Evolutionary conservation across 2,329 filamentous ascomycete genomes (phyloP), one percentile per base, ranked within the genome.

Genomic region (Epichloe festucae): DNA sequence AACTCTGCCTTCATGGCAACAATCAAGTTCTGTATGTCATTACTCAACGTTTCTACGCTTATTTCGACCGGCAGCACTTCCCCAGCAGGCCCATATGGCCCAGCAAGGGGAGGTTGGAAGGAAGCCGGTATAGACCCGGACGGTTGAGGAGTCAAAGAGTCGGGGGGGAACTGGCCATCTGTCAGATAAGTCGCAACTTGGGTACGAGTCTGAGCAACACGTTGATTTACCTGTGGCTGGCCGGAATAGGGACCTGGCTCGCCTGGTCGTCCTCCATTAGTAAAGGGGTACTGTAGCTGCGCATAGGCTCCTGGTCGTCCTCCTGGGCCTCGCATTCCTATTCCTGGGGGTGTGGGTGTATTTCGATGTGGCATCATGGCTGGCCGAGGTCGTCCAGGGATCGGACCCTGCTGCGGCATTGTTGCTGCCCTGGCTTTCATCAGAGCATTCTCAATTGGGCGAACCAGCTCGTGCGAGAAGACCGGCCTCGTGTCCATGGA

Each of bases 401-500:
- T 62, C 27, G 60, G 57, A 67, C 71, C 57, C 73, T 74, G 55
- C 70, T 72, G 57, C 73, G 74, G 81, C 54, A 84, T 70, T 36
- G 78, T 77, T 23, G 76, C 78, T 5, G 77, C 79, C 56, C 75
- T 71, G 14, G 87, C 89, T 67, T 93, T 95, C 67, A 93, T 88
- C 54, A 98, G 75, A 48, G 91, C 90, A 67, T 89, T 95, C 67
- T 98, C 93, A 59, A 98, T 97, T 43, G 88, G 87, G 49, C 86
- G 81, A 43, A 91, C 94, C 53, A 90, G 81, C 52, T 97, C 89
- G 40, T 82, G 77, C 31, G 89, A 81, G 64, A 98, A 98, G 49
- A 98, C 91, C 7, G 93, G 90, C 55, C 88, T 81, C n/a, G 84
- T 84, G 62, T 95, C 91, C 65, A 95, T 81, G 14, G 93, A 95